A percentile compares a stretch with the other conserved stretches of the same genome.
These are phyloP conservation scores for Friedmanniomyces simplex DNA, from an alignment of 495 filamentous ascomycete species.

Conservation along the genomic window DNA sequence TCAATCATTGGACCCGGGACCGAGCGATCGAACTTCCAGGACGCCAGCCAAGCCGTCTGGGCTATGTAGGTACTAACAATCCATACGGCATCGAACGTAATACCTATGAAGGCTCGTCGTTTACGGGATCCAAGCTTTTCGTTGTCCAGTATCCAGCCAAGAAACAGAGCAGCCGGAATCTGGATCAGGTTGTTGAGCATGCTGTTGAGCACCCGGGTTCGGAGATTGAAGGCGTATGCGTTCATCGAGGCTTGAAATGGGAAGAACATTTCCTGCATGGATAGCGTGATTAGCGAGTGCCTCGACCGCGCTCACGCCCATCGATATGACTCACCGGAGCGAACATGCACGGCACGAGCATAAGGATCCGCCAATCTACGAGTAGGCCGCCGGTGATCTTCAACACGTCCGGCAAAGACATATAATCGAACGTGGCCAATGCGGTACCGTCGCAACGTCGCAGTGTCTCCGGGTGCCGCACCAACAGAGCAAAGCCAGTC, in stretches of 20 bases:
- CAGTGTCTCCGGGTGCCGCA: background rate
- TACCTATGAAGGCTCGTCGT: slow-evolving; percentile 1
- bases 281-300: background rate
- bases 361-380: slow-evolving; percentile 2
- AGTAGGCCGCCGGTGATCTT: slow-evolving; percentile 1
- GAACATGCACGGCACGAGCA: slow-evolving; percentile 7
- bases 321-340: background rate
- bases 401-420: background rate
- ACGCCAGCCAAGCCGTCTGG: slow-evolving; percentile 5
- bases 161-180: slow-evolving; percentile 1
- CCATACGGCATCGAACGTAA: background rate
- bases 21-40: slow-evolving; percentile 2
- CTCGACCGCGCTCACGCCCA: background rate
- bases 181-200: slow-evolving; percentile 12
- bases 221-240: slow-evolving; percentile 12
- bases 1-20: slow-evolving; percentile 8
- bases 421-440: background rate
- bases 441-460: slow-evolving; percentile 2
- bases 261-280: background rate
- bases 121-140: slow-evolving; percentile 6
- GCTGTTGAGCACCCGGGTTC: slow-evolving; percentile 7
- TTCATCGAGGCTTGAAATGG: slow-evolving; percentile 11
- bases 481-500: background rate
- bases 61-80: background rate
- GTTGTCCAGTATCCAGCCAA: slow-evolving; percentile 8